phyloP scores from a whole-genome alignment of 2,329 filamentous ascomycete genomes.

The Aspergillus fumigatiaffinis region DNA sequence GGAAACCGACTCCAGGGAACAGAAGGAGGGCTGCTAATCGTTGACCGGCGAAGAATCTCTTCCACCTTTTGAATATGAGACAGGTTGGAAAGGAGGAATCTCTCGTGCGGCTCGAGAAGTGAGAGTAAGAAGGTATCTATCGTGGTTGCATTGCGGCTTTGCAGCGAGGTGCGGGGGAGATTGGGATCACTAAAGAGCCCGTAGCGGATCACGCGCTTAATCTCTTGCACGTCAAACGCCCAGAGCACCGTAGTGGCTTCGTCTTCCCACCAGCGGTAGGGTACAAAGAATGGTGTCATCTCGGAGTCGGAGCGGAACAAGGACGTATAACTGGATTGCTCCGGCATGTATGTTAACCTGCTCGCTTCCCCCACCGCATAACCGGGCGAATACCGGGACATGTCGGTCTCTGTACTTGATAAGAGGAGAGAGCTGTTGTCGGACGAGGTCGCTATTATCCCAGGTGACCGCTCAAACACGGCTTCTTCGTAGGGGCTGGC shows the following conservation, averaged over 20 bases:
- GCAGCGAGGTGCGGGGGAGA: slow-evolving; percentile 32
- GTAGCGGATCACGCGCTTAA: slow-evolving; percentile 36
- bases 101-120: slow-evolving; percentile 26
- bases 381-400: slow-evolving; percentile 11
- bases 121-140: slow-evolving; percentile 31
- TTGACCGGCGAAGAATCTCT: slow-evolving; percentile 35
- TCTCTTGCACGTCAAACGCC: slow-evolving; percentile 36
- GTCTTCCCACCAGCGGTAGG: slow-evolving; percentile 41
- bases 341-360: slow-evolving; percentile 9
- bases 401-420: slow-evolving; percentile 1
- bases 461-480: not conserved
- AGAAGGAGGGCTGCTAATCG: slow-evolving; percentile 16
- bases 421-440: not conserved
- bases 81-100: slow-evolving; percentile 22
- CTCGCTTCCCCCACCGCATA: slow-evolving; percentile 2
- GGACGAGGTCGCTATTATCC: not conserved
- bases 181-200: slow-evolving; percentile 34
- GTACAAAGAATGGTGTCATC: slow-evolving; percentile 28
- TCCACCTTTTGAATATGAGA: slow-evolving; percentile 38
- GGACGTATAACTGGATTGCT: slow-evolving; percentile 22
- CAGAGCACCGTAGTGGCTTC: slow-evolving; percentile 36
- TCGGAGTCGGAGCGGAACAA: slow-evolving; percentile 29
- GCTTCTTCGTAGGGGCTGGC: slow-evolving; percentile 3
- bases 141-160: slow-evolving; percentile 28
- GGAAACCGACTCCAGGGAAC: slow-evolving; percentile 38